Percentiles rank a stretch among this genome's conserved stretches.
phyloP scores from a whole-genome alignment of 2,329 filamentous ascomycete genomes.

The Apiospora sp. region DNA sequence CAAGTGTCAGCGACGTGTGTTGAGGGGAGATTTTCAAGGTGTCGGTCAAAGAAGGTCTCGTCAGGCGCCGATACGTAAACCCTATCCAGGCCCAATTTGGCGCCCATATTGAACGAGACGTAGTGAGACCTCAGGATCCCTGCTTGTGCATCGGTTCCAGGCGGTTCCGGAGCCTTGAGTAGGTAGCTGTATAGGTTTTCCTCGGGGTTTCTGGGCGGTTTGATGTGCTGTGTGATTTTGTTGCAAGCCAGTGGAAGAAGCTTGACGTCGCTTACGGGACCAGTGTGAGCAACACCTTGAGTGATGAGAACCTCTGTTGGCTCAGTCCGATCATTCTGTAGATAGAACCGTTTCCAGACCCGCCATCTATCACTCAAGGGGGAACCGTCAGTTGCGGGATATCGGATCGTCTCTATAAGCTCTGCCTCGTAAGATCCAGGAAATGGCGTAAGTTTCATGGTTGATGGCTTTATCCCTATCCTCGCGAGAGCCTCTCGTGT shows the following conservation, averaged over 20 bases:
- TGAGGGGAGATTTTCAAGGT: not conserved
- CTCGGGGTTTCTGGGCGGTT: not conserved
- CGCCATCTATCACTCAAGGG: not conserved
- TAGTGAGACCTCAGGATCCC: not conserved
- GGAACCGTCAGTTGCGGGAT: not conserved
- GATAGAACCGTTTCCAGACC: not conserved
- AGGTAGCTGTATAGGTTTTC: not conserved
- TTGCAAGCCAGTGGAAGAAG: not conserved
- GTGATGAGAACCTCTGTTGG: not conserved
- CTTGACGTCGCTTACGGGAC: not conserved
- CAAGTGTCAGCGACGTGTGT: not conserved
- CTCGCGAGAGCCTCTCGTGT: not conserved
- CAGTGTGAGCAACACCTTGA: not conserved
- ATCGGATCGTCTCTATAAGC: not conserved
- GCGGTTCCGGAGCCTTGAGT: no score
- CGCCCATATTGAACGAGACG: not conserved
- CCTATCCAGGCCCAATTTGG: no score
- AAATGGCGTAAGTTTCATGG: not conserved
- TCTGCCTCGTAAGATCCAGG: not conserved
- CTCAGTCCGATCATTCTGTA: not conserved
- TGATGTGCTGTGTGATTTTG: not conserved
- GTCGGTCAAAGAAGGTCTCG: not conserved
- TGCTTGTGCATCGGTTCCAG: not conserved
- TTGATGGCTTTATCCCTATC: not conserved
- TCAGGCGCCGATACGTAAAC: no score